These are phyloP conservation scores for Lachnellula suecica DNA, from an alignment of 2,329 filamentous ascomycete genomes.

Conservation along the genomic window DNA sequence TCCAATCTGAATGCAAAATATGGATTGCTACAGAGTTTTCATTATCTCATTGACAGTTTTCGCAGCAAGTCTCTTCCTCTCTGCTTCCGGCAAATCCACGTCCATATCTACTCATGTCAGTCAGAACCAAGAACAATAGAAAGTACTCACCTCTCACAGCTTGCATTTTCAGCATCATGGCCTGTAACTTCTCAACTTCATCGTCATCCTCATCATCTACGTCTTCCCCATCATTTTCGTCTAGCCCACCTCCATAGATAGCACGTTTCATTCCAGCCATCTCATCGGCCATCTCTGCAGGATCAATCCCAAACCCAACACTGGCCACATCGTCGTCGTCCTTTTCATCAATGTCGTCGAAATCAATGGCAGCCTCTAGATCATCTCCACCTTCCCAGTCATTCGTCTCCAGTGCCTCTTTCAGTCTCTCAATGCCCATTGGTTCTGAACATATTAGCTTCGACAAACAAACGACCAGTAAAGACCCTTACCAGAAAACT, in stretches of 20 bases:
- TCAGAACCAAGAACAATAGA: not conserved
- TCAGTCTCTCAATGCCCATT: slow-evolving; percentile 55
- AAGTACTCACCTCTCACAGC: slow-evolving; percentile 43
- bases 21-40: slow-evolving; percentile 38
- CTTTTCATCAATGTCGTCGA: slow-evolving; percentile 35
- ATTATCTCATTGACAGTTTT: slow-evolving; percentile 64
- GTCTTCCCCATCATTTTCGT: slow-evolving; percentile 22
- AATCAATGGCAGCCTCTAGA: slow-evolving; percentile 35
- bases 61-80: slow-evolving; percentile 59
- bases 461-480: not conserved
- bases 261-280: slow-evolving; percentile 38
- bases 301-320: slow-evolving; percentile 30
- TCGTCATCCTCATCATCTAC: slow-evolving; percentile 36
- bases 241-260: slow-evolving; percentile 26
- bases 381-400: slow-evolving; percentile 54
- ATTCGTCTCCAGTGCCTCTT: slow-evolving; percentile 64
- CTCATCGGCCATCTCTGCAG: slow-evolving; percentile 37
- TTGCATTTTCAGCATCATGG: slow-evolving; percentile 64
- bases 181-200: slow-evolving; percentile 56
- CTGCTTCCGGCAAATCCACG: slow-evolving; percentile 57
- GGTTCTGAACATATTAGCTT: slow-evolving; percentile 44
- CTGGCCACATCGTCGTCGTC: slow-evolving; percentile 26
- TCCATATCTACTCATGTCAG: slow-evolving; percentile 49
- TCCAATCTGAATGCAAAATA: not conserved
- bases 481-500: slow-evolving; percentile 54